Percentiles rank a stretch among this genome's conserved stretches.
Conservation (phyloP, 345 rosid genomes). For the Ailanthus altissimus region DNA sequence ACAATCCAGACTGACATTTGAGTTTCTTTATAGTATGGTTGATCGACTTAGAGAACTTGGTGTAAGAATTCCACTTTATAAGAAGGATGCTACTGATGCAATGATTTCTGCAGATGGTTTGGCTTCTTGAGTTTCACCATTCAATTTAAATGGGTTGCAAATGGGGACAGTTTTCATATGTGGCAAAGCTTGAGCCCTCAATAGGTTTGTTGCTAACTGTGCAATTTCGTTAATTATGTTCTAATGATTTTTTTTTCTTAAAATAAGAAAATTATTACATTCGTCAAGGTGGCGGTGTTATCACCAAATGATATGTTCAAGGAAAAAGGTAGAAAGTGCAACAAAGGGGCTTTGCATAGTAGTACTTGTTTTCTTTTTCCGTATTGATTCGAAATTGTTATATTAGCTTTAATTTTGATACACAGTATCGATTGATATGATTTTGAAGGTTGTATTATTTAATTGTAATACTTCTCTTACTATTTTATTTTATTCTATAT, state of each 20-base stretch:
- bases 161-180: background rate
- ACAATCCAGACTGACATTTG: constrained; percentile 70
- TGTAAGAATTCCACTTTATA: constrained; percentile 69
- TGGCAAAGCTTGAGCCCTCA: background rate
- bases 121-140: constrained; percentile 15
- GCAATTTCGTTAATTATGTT: background rate
- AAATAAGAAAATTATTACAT: background rate
- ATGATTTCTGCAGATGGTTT: constrained; percentile 23
- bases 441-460: too few relatives aligned
- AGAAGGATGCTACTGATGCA: constrained; percentile 31
- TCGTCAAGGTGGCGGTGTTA: background rate
- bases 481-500: too few relatives aligned
- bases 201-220: background rate
- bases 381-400: background rate
- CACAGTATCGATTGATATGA: too few relatives aligned
- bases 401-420: constrained; percentile 4
- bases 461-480: too few relatives aligned
- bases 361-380: constrained; percentile 13
- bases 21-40: constrained; percentile 67
- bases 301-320: background rate
- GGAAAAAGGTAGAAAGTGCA: background rate
- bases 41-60: constrained; percentile 66
- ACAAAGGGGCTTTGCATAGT: background rate
- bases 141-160: background rate
- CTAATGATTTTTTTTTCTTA: background rate